Conservation (phyloP, 495 filamentous ascomycete species). For the Saxophila tyrrhenica region DNA sequence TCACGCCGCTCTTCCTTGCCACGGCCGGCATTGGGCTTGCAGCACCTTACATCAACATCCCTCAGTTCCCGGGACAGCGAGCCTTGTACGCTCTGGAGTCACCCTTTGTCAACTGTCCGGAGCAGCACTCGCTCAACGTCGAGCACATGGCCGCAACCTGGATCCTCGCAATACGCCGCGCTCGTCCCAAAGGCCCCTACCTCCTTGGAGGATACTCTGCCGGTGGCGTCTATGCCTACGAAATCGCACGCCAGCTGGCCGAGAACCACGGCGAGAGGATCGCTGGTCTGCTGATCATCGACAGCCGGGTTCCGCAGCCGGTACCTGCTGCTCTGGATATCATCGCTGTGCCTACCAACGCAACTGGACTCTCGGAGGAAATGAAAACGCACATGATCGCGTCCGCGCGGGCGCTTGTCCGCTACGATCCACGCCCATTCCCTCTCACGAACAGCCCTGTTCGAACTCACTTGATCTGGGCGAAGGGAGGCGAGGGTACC, state of each 20-base stretch:
- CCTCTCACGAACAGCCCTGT: conserved; percentile 5
- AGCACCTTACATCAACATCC: conserved; percentile 22
- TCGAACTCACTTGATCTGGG: conserved; percentile 12
- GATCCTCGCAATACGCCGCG: conserved; percentile 11
- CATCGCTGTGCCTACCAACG: conserved; percentile 12
- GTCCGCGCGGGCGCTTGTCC: conserved; percentile 10
- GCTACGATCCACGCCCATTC: conserved; percentile 17
- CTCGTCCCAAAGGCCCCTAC: conserved; percentile 16
- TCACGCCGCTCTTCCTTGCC: conserved; percentile 11
- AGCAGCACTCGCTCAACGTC: conserved; percentile 6
- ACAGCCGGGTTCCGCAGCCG: conserved; percentile 14
- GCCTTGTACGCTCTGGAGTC: conserved; percentile 28
- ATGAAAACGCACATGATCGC: conserved; percentile 16
- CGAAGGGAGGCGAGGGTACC: conserved; percentile 6
- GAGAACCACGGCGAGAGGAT: conserved; percentile 11
- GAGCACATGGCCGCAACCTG: conserved; percentile 15
- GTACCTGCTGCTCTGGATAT: conserved; percentile 18
- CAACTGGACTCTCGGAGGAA: conserved; percentile 10
- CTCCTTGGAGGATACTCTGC: conserved; percentile 17
- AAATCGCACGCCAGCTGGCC: conserved; percentile 11
- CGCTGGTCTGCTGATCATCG: conserved; percentile 12
- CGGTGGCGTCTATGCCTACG: conserved; percentile 14
- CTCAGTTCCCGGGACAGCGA: conserved; percentile 14
- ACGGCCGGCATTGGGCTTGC: conserved; percentile 22
- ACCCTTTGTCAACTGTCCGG: conserved; percentile 20